These are phyloP conservation scores for Begonia fuchsioides DNA, from an alignment of 306 rosid genomes.

Conservation along the genomic window DNA sequence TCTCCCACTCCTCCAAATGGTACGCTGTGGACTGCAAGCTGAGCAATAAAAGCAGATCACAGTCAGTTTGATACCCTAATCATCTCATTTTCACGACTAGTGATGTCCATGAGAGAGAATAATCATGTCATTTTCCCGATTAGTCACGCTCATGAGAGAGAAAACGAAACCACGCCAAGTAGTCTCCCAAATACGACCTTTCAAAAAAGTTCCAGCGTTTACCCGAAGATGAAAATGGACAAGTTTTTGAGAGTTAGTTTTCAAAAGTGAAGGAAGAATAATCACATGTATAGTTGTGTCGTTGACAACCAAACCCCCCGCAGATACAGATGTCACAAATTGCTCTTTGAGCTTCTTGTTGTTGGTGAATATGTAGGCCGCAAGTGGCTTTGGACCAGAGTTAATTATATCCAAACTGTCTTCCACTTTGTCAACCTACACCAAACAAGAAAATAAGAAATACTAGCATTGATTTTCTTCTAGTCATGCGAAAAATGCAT, in stretches of 20 bases:
- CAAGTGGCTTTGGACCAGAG: slow-evolving; percentile 87
- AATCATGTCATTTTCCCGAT: too few relatives aligned
- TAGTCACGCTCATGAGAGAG: too few relatives aligned
- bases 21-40: slow-evolving; percentile 61
- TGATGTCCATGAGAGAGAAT: too few relatives aligned
- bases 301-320: slow-evolving; percentile 82
- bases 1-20: slow-evolving; percentile 99
- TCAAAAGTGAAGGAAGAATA: slow-evolving; percentile 7
- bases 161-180: too few relatives aligned
- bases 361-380: slow-evolving; percentile 85
- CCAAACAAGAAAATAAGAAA: slow-evolving; percentile 7
- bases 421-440: slow-evolving; percentile 74
- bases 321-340: slow-evolving; percentile 55
- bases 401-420: slow-evolving; percentile 64
- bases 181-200: background rate
- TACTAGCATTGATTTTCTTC: background rate
- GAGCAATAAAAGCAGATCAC: slow-evolving; percentile 13
- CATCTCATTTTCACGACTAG: too few relatives aligned
- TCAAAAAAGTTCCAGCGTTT: too few relatives aligned
- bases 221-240: too few relatives aligned
- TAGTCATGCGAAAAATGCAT: background rate
- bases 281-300: slow-evolving; percentile 74
- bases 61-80: background rate
- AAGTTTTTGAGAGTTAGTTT: background rate
- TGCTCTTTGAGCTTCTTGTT: slow-evolving; percentile 59